These are phyloP conservation scores for Sequoia sempervirens DNA, from an alignment of 75 land plant species.

Conservation along the genomic window DNA sequence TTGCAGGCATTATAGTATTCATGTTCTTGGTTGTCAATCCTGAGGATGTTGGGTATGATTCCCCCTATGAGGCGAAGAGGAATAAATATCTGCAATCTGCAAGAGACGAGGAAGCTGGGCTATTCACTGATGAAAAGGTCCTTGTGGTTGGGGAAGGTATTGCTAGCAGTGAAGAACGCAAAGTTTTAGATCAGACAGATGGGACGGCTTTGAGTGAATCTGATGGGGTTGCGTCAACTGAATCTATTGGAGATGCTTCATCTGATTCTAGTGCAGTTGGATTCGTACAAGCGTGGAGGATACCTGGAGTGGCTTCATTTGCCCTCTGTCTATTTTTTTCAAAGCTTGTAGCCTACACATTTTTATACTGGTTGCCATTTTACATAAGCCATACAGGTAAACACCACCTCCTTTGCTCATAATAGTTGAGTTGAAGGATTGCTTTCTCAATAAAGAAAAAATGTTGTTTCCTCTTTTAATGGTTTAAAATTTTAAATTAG, in stretches of 20 bases:
- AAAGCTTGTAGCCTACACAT: slow-evolving; percentile 62
- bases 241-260: not conserved
- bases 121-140: not conserved
- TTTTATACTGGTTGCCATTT: slow-evolving; percentile 53
- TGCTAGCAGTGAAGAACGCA: not conserved
- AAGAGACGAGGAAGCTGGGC: not conserved
- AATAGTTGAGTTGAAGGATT: not conserved
- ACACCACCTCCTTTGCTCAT: not conserved
- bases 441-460: no score
- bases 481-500: no score
- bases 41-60: slow-evolving; percentile 44
- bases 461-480: no score
- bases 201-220: not conserved
- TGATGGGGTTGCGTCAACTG: not conserved
- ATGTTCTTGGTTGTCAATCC: slow-evolving; percentile 67
- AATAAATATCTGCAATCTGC: no score
- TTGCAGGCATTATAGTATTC: slow-evolving; percentile 44
- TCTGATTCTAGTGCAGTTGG: slow-evolving; percentile 16
- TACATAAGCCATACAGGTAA: slow-evolving; percentile 44
- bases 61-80: slow-evolving; percentile 11
- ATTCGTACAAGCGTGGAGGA: slow-evolving; percentile 48
- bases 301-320: slow-evolving; percentile 54
- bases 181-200: not conserved
- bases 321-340: slow-evolving; percentile 50
- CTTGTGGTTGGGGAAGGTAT: not conserved